Evolutionary conservation across 495 filamentous ascomycete species (phyloP).

Genomic region (Tuber microsphaerosporum): DNA sequence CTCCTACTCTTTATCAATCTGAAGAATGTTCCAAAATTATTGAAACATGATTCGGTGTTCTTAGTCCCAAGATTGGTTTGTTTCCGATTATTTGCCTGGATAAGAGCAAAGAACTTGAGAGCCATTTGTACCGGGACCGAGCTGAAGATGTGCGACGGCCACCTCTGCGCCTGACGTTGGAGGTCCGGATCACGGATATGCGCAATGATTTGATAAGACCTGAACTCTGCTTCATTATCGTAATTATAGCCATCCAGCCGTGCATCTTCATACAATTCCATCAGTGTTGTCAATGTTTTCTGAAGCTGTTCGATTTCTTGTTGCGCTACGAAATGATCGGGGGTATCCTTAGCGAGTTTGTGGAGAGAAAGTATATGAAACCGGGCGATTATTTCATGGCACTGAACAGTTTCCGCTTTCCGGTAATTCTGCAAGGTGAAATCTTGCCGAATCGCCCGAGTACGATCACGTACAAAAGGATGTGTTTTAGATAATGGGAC

Average conservation of each 20-base stretch:
- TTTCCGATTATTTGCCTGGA: slow-evolving; percentile 36
- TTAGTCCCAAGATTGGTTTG: slow-evolving; percentile 22
- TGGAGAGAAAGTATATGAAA: slow-evolving; percentile 88
- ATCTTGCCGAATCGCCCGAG: slow-evolving; percentile 83
- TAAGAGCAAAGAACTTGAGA: slow-evolving; percentile 58
- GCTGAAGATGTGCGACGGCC: slow-evolving; percentile 54
- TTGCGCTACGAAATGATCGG: slow-evolving; percentile 71
- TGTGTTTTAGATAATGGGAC: slow-evolving; percentile 63
- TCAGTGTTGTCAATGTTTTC: slow-evolving; percentile 76
- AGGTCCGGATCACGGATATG: slow-evolving; percentile 70
- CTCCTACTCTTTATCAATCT: slow-evolving; percentile 58
- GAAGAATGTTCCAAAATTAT: slow-evolving; percentile 64
- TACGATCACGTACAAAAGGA: slow-evolving; percentile 90
- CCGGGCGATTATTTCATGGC: slow-evolving; percentile 80
- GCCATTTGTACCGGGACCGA: slow-evolving; percentile 58
- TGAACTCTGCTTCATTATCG: slow-evolving; percentile 79
- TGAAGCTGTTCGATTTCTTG: slow-evolving; percentile 91
- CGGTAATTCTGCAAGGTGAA: slow-evolving; percentile 67
- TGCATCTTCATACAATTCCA: slow-evolving; percentile 75
- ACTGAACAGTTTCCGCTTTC: slow-evolving; percentile 60
- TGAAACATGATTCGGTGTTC: slow-evolving; percentile 47
- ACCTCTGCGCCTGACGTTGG: slow-evolving; percentile 65
- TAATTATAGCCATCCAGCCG: slow-evolving; percentile 28
- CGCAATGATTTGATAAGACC: slow-evolving; percentile 81
- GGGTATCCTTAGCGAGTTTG: slow-evolving; percentile 59